Base-by-base conservation (phyloP, 1,139 yeast species). In the Yamadazyma siamensis region DNA sequence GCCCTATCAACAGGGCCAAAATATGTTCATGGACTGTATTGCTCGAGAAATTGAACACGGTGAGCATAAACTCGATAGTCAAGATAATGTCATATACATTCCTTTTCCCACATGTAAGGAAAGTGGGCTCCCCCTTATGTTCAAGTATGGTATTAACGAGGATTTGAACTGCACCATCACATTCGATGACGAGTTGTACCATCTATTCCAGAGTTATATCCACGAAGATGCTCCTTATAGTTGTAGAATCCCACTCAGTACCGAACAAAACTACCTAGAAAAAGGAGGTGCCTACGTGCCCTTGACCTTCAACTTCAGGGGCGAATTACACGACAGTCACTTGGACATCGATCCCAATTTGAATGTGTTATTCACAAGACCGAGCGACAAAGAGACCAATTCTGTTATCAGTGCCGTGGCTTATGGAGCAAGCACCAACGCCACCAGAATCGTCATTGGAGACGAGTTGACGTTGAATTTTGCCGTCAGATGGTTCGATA, bases 171-270 rank as follows among this genome's bases (percentile, higher is more conserved):
- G 94, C 50, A 77, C 89, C 2, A 62, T 83, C 25, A 61, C 60
- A 6, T 66, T 83, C 32, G 65, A 74, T n/a, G 91, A 83, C 51
- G 83, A 79, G 44, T 52, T 76, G 30, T 83, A 73, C 49, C 94
- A 83, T 47, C 54, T 82, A 37, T 80, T 83, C 52, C 91, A 83
- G 56, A 61, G 82, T 31, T 81, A 82, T 48, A 64, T 83, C 33
- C 94, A 83, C 50, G 84, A 81, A 52, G 94, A 83, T 52, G 80
- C 72, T 3, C 94, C 94, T 16, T 77, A 78, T 49, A 72, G 84
- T 35, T 83, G 94, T 53, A 64, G 84, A 35, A 46, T 80, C 15
- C 82, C 83, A 3, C 44, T 71, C 27, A 61, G 71, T 35, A 61
- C 66, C 8, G 71, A 70, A 32, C 50, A 59, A 15, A 54, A 66